These are phyloP conservation scores for Starmera caribaea DNA, from an alignment of 805 yeast genomes.

Conservation along the genomic window DNA sequence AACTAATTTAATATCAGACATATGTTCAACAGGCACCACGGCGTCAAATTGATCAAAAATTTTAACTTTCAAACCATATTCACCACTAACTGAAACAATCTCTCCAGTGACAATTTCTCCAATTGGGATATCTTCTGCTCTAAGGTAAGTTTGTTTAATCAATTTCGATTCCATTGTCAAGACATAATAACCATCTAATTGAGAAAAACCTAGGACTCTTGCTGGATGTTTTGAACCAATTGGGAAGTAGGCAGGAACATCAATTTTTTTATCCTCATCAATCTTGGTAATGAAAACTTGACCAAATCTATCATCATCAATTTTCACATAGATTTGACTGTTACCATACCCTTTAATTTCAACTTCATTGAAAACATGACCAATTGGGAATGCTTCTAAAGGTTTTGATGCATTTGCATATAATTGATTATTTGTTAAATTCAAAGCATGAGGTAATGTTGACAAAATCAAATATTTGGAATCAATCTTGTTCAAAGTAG, in stretches of 20 bases:
- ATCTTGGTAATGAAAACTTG: slow-evolving; percentile 73
- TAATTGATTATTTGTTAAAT: slow-evolving; percentile 16
- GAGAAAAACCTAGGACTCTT: slow-evolving; percentile 64
- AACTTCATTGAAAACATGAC: slow-evolving; percentile 51
- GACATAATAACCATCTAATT: slow-evolving; percentile 54
- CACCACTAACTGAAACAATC: slow-evolving; percentile 39
- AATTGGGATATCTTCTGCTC: slow-evolving; percentile 61
- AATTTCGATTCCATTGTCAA: slow-evolving; percentile 62
- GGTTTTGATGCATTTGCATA: slow-evolving; percentile 25
- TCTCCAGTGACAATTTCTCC: slow-evolving; percentile 60
- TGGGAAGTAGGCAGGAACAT: slow-evolving; percentile 34
- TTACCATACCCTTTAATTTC: slow-evolving; percentile 52
- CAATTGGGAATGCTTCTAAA: slow-evolving; percentile 65
- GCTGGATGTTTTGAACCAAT: slow-evolving; percentile 65
- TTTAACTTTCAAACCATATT: slow-evolving; percentile 59
- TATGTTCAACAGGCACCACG: slow-evolving; percentile 60
- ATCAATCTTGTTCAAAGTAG: slow-evolving; percentile 41
- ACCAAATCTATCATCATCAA: slow-evolving; percentile 52
- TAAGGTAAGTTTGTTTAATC: slow-evolving; percentile 55
- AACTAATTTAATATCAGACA: slow-evolving; percentile 74
- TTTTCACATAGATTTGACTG: slow-evolving; percentile 43
- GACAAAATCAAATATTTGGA: slow-evolving; percentile 58
- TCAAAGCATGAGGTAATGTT: slow-evolving; percentile 42
- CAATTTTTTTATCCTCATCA: slow-evolving; percentile 32
- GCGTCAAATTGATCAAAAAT: slow-evolving; percentile 64